Conservation (phyloP, 352 stramenopile genomes). For the Phytopythium mirpurense region DNA sequence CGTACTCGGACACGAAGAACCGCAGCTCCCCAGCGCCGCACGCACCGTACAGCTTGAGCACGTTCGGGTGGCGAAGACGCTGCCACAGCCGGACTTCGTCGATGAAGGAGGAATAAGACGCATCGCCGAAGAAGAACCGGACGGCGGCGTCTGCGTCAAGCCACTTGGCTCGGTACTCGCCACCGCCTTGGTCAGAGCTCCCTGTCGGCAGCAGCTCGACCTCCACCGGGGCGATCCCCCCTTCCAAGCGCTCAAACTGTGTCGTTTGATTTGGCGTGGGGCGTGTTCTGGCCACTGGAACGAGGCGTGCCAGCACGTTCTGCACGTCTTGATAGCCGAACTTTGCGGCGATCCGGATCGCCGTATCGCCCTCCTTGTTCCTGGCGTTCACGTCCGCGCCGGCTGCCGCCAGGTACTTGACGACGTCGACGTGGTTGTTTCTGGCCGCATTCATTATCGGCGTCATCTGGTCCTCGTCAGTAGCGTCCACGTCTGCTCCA, state of each 20-base stretch:
- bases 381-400: too few species aligned
- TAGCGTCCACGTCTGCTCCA: too few species aligned
- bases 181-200: not conserved
- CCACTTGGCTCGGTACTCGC: not conserved
- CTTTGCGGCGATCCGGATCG: too few species aligned
- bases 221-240: too few species aligned
- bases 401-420: too few species aligned
- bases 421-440: too few species aligned
- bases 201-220: not conserved
- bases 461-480: too few species aligned
- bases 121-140: not conserved
- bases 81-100: not conserved
- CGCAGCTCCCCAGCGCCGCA: constrained; percentile 2
- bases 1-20: constrained; percentile 14
- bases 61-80: constrained; percentile 12
- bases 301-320: too few species aligned
- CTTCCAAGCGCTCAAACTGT: not conserved
- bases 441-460: too few species aligned
- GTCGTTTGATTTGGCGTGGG: not conserved
- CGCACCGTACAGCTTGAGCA: constrained; percentile 14
- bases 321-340: too few species aligned
- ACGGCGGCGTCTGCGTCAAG: not conserved
- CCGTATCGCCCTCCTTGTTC: too few species aligned
- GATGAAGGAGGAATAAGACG: not conserved
- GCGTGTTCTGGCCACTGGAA: too few species aligned